Evolutionary conservation across 2,329 filamentous ascomycete genomes (phyloP), one percentile per base, ranked within the genome.

Genomic region (Ophiosphaerella narmari): DNA sequence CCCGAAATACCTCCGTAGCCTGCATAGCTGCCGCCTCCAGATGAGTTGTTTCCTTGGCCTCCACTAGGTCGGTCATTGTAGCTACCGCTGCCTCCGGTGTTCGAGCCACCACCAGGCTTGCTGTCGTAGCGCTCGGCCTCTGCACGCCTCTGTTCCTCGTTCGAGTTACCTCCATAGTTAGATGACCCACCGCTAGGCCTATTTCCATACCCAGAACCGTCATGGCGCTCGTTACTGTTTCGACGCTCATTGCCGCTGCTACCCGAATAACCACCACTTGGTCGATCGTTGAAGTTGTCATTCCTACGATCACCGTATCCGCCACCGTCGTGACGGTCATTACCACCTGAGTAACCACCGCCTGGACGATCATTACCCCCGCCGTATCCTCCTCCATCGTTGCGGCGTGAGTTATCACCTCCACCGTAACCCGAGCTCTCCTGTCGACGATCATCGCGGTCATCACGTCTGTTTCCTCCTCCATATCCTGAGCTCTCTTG

Each of bases 1-100:
- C 62, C 60, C 34, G 58, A 62, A 14, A 50, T 53, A 23, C 63
- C 55, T 11, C 58, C 56, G 41, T 63, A 54, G 34, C 59, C 57
- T 38, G 41, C 49, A 14, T 56, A 42, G 31, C 57, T 51, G n/a
- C 59, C 61, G 35, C 58, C 49, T 8, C 52, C 50, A 14, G 52
- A 62, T 32, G 55, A 66, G 44, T 39, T 51, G 14, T 48, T 40
- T 14, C 37, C 32, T 16, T 52, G 47, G 35, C 44, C 49, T 21
- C 54, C 54, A 5, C 46, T 44, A 26, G 40, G 47, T 24, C 40
- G 40, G 23, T 46, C 48, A 13, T 48, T 16, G 21, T 44, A 42
- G 3, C 44, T 43, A 38, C 50, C 46, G n/a, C 48, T 46, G 24
- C 49, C 34, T 7, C 41, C 32, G 9, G 47, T 45, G 29, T 47